These are phyloP conservation scores for Nemania sp. DNA, from an alignment of 2,329 filamentous ascomycete species.

Conservation along the genomic window DNA sequence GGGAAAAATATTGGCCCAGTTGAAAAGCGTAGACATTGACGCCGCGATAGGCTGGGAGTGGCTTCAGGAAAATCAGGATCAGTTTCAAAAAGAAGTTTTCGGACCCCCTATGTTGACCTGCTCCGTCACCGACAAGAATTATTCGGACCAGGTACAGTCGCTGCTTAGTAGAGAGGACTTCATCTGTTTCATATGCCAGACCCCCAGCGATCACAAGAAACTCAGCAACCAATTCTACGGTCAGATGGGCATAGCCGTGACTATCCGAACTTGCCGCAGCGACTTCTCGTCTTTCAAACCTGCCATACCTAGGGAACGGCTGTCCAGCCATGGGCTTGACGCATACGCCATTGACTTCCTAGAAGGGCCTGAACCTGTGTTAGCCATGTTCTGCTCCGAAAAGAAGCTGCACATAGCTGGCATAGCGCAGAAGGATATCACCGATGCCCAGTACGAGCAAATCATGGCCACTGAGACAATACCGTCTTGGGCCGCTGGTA, in stretches of 20 bases:
- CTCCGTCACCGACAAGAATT: conserved; percentile 72
- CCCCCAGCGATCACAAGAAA: conserved; percentile 71
- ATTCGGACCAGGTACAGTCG: conserved; percentile 59
- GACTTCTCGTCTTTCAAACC: conserved; percentile 58
- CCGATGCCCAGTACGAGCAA: conserved; percentile 67
- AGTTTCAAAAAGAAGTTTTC: conserved; percentile 76
- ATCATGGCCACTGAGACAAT: conserved; percentile 63
- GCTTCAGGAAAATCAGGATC: conserved; percentile 70
- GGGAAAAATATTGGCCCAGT: conserved; percentile 71
- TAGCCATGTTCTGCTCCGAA: conserved; percentile 85
- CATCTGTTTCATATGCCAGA: conserved; percentile 76
- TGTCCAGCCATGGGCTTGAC: conserved; percentile 68
- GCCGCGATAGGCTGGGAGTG: conserved; percentile 76
- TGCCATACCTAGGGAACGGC: conserved; percentile 58
- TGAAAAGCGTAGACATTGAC: conserved; percentile 64
- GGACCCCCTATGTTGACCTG: conserved; percentile 82
- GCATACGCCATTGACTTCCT: conserved; percentile 80
- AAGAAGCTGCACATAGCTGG: conserved; percentile 69
- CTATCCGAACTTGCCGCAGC: conserved; percentile 65
- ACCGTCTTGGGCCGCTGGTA: conserved; percentile 70
- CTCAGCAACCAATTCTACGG: conserved; percentile 68
- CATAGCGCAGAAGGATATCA: conserved; percentile 65
- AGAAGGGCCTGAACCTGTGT: conserved; percentile 77
- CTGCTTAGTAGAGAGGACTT: conserved; percentile 57
- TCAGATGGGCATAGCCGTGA: conserved; percentile 69